Evolutionary conservation across 75 land plant species (phyloP), one percentile per base, ranked within the genome.

Genomic region (Sequoiadendron giganteum): DNA sequence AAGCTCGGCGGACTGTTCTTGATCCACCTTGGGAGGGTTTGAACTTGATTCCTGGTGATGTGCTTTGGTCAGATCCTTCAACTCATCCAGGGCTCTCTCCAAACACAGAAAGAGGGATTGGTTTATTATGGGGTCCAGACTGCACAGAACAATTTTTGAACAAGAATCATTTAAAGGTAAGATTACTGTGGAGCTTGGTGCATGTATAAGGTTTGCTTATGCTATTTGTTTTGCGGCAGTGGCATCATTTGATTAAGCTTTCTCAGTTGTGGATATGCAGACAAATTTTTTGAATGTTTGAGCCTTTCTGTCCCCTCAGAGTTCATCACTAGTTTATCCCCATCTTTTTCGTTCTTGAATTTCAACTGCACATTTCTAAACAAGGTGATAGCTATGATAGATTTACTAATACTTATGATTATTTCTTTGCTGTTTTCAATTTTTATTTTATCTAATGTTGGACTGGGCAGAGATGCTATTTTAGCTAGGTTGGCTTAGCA

Each of bases 51-150:
- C 96, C 96, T 30, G 99, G 96, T 34, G 99, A 98, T 90, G 94
- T 98, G 8, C 88, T 98, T 19, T 98, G 99, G 99, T 98, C 99
- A 38, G 99, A 97, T 92, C 99, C 99, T 25, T 94, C 99, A 4
- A 92, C 89, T 58, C 86, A 42, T 45, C 88, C 89, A 55, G 99
- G 99, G 61, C 95, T 98, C 55, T 91, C 97, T 38, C 95, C 91
- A 83, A 98, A 98, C 87, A 86, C 90, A 49, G 97, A 95, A 47
- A 90, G 99, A 86, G 99, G 99, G 43, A 97, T 98, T 86, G 99
- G 99, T 52, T 87, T 98, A 7, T 83, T 98, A 15, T 98, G 94
- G 94, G 99, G 99, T 75, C 99, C 99, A 49, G 98, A 98, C 85
- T 94, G 97, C 90, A 98, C 98, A 30, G 94, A 96, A 49, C 93